Evolutionary conservation across 2,329 filamentous ascomycete species (phyloP), one percentile per base, ranked within the genome.

Genomic region (Penicillium sp.): DNA sequence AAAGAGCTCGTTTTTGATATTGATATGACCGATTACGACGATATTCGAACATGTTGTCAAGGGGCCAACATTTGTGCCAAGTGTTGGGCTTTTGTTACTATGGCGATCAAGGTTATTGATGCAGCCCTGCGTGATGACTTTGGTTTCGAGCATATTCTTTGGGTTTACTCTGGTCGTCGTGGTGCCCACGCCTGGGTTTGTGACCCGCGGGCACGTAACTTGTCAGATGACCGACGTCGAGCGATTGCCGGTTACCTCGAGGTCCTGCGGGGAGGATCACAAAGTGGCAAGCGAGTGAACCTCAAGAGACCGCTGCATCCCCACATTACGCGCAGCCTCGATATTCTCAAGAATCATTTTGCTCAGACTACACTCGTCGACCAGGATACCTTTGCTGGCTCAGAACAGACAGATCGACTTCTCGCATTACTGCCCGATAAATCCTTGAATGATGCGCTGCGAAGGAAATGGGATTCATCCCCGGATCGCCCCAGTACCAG

Each of bases 1-100:
- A 99, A 99, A 73, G 94, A 99, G 73, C 79, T 99, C 34, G 96
- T 96, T 66, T 97, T 99, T 74, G 94, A 99, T 88, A 97, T 99
- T 67, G 94, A 99, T 83, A 84, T 99, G 84, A 97, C 94, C 51
- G 94, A 97, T 77, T 99, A 99, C 75, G 94, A 99, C 71, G 91
- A 96, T 62, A 90, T 99, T 61, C 87, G 94, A 64, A 97, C 92
- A 24, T 99, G 94, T 77, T 99, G 94, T 72, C 87, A 88, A 67
- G 92, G 93, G 71, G 91, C 93, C 8, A 95, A 90, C 64, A 97
- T 99, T 61, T 99, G 94, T 73, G 82, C 81, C 62, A 94, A 92
- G 71, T 99, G 94, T 77, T 99, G 94, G 94, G 83, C 89, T 46
- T 99, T 97, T 74, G 95, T 96, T 65, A 96, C 91, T 21, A 97